These are phyloP conservation scores for Blastobotrys mokoenaii DNA, from an alignment of 805 yeast genomes.

Conservation along the genomic window DNA sequence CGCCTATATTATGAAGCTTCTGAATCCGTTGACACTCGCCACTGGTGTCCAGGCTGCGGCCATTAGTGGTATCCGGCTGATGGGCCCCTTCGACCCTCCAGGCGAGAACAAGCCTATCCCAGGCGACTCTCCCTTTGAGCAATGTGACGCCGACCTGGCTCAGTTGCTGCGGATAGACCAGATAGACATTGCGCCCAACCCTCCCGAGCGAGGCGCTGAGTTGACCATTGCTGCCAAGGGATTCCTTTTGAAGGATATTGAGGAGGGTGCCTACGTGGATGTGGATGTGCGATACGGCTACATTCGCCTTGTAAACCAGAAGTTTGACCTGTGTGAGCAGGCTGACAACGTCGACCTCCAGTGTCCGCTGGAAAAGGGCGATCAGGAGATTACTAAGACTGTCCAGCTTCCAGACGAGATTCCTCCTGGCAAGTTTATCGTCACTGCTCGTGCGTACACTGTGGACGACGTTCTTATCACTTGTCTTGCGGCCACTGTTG, in stretches of 20 bases:
- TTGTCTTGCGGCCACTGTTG: slow-evolving; percentile 51
- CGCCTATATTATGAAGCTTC: slow-evolving; percentile 13
- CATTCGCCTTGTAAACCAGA: slow-evolving; percentile 77
- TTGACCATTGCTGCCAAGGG: slow-evolving; percentile 77
- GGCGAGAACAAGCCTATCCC: slow-evolving; percentile 40
- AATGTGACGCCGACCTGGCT: slow-evolving; percentile 57
- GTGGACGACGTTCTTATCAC: slow-evolving; percentile 73
- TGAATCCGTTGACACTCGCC: slow-evolving; percentile 1
- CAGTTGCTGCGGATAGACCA: slow-evolving; percentile 58
- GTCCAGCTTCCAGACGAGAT: slow-evolving; percentile 86
- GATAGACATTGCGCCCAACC: slow-evolving; percentile 69
- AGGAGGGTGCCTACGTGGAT: slow-evolving; percentile 88
- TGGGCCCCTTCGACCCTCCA: not conserved
- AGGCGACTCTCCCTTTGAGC: slow-evolving; percentile 78
- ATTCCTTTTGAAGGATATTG: slow-evolving; percentile 42
- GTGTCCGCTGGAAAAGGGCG: slow-evolving; percentile 76
- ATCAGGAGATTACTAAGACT: slow-evolving; percentile 52
- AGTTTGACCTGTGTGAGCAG: slow-evolving; percentile 89
- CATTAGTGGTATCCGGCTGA: not conserved
- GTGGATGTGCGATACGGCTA: slow-evolving; percentile 90
- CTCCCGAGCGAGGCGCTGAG: slow-evolving; percentile 80
- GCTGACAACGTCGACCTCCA: slow-evolving; percentile 71
- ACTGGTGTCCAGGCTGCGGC: not conserved
- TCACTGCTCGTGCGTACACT: slow-evolving; percentile 84
- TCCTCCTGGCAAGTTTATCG: slow-evolving; percentile 90